These are phyloP conservation scores for Limnanthes douglasii DNA, from an alignment of 345 rosid genomes.

Conservation along the genomic window DNA sequence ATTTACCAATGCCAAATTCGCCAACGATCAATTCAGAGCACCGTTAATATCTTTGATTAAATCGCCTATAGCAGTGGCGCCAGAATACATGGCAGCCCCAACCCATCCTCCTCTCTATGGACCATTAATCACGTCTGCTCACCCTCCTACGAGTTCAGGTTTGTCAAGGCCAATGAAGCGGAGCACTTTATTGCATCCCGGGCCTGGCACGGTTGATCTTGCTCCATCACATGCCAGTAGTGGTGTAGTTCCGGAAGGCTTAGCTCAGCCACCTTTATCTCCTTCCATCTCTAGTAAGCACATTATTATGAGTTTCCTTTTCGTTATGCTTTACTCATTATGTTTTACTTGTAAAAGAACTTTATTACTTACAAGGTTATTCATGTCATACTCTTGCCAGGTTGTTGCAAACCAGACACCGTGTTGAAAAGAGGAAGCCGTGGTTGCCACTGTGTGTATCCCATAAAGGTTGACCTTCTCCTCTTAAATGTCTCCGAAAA, in stretches of 20 bases:
- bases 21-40: constrained; percentile 16
- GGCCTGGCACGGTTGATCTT: constrained; percentile 41
- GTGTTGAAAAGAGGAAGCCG: constrained; percentile 61
- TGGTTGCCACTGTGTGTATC: constrained; percentile 89
- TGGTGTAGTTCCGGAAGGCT: constrained; percentile 35
- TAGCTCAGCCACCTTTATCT: constrained; percentile 79
- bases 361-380: constrained; percentile 9
- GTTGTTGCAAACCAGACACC: constrained; percentile 68
- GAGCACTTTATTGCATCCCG: constrained; percentile 37
- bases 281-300: constrained; percentile 56
- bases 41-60: constrained; percentile 21
- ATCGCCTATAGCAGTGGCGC: constrained; percentile 22
- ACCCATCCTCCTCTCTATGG: constrained; percentile 40
- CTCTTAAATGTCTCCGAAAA: constrained; percentile 79
- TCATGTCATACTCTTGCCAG: constrained; percentile 22
- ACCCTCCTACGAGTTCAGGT: constrained; percentile 43
- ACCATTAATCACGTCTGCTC: constrained; percentile 38
- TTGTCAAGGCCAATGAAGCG: constrained; percentile 52
- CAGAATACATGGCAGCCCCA: constrained; percentile 22
- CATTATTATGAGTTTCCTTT: constrained; percentile 1
- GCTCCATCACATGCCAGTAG: constrained; percentile 49
- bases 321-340: neutral
- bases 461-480: constrained; percentile 91
- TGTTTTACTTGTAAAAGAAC: neutral
- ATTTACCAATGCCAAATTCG: constrained; percentile 19